These are phyloP conservation scores for Pyrenophora seminiperda DNA, from an alignment of 2,329 filamentous ascomycete species.

Conservation along the genomic window DNA sequence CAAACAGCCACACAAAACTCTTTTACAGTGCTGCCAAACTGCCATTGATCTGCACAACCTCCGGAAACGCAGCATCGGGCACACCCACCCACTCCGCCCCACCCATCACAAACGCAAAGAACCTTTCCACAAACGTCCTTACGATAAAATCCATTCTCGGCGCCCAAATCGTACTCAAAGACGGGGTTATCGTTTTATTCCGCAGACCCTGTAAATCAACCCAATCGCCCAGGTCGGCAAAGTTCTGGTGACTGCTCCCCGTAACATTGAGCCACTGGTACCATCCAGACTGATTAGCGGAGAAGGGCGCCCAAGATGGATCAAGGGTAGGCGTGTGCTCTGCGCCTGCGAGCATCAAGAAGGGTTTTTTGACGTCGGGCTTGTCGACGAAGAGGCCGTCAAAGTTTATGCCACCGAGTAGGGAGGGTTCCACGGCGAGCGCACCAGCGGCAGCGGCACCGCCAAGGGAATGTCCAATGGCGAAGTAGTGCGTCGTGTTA, in stretches of 20 bases:
- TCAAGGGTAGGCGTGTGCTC: conserved; percentile 23
- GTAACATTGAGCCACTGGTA: conserved; percentile 26
- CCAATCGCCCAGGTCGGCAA: conserved; percentile 30
- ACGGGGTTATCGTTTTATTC: conserved; percentile 17
- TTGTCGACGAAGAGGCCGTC: conserved; percentile 18
- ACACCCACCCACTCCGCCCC: conserved; percentile 7
- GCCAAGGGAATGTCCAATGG: conserved; percentile 21
- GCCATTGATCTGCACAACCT: too few species aligned
- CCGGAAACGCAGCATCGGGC: background rate
- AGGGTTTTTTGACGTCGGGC: conserved; percentile 23
- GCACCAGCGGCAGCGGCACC: conserved; percentile 10
- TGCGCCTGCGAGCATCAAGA: conserved; percentile 24
- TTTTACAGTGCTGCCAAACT: too few species aligned
- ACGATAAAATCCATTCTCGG: conserved; percentile 27
- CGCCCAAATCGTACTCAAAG: conserved; percentile 21
- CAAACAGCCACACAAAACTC: too few species aligned
- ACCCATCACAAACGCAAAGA: conserved; percentile 23
- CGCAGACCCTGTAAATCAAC: conserved; percentile 27
- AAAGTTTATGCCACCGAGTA: conserved; percentile 7
- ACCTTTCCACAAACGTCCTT: conserved; percentile 15
- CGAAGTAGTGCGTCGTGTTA: conserved; percentile 8
- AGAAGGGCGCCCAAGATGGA: conserved; percentile 26
- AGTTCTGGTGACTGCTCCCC: conserved; percentile 27
- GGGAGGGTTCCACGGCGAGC: background rate
- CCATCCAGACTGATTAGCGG: conserved; percentile 29